Conservation (phyloP, 2,329 filamentous ascomycete genomes). For the Venturia effusa region DNA sequence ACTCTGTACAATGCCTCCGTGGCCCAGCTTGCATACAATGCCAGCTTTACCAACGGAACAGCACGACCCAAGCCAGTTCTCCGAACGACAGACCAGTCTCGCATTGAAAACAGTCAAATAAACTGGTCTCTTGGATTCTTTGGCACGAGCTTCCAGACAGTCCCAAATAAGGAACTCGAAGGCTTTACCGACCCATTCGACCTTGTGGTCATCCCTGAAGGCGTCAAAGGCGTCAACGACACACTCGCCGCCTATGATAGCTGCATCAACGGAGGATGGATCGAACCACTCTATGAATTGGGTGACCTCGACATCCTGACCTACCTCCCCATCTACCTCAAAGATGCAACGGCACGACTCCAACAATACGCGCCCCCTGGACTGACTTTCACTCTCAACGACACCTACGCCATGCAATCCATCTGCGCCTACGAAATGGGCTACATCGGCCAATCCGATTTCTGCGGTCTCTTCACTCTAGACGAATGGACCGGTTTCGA, state of each 20-base stretch:
- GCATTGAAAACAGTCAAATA: constrained; percentile 45
- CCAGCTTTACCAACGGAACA: constrained; percentile 35
- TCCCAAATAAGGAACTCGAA: constrained; percentile 27
- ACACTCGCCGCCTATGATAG: constrained; percentile 42
- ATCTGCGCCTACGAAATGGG: constrained; percentile 45
- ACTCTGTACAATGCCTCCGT: constrained; percentile 39
- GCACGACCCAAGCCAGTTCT: constrained; percentile 39
- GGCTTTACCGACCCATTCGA: constrained; percentile 34
- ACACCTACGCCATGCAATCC: constrained; percentile 38
- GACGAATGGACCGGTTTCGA: constrained; percentile 46
- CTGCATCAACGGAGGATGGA: constrained; percentile 24
- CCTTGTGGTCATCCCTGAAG: constrained; percentile 41
- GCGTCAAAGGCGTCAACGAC: constrained; percentile 37
- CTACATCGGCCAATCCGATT: constrained; percentile 39
- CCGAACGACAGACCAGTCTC: constrained; percentile 42
- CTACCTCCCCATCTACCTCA: constrained; percentile 38
- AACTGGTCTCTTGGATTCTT: constrained; percentile 44
- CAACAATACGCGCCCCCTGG: constrained; percentile 36
- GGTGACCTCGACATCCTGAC: constrained; percentile 32
- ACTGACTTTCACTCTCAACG: constrained; percentile 38
- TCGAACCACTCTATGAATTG: constrained; percentile 24
- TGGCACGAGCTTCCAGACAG: constrained; percentile 33
- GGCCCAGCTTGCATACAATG: constrained; percentile 39
- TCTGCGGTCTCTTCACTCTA: constrained; percentile 43
- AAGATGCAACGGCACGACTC: constrained; percentile 34